Percentiles rank a stretch among this genome's conserved stretches.
Conservation (phyloP, 257 asterid species). For the Nemophila menziesii region DNA sequence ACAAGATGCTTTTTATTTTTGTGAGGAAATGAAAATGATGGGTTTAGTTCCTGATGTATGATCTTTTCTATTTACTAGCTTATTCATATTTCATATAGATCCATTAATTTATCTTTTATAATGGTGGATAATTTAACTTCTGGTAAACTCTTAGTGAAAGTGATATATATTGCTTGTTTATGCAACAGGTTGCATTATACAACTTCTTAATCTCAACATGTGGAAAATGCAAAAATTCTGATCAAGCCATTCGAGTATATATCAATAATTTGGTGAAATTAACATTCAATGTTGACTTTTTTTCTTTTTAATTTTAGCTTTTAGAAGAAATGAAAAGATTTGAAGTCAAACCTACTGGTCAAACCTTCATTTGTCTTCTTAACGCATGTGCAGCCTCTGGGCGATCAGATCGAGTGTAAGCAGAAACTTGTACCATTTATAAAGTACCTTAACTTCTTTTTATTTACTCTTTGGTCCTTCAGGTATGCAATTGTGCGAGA, state of each 20-base stretch:
- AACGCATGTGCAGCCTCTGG: slow-evolving; percentile 89
- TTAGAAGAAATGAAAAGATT: slow-evolving; percentile 83
- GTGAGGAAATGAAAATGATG: slow-evolving; percentile 76
- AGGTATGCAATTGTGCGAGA: no score
- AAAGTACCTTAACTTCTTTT: no score
- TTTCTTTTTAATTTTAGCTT: slow-evolving; percentile 39
- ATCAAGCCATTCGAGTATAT: slow-evolving; percentile 67
- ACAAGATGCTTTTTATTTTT: slow-evolving; percentile 85
- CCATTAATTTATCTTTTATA: no score
- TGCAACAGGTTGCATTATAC: slow-evolving; percentile 61
- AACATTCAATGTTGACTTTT: slow-evolving; percentile 5
- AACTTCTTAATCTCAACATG: slow-evolving; percentile 83
- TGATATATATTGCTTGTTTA: slow-evolving; percentile 1
- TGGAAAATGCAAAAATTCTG: slow-evolving; percentile 81
- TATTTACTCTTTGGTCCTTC: no score
- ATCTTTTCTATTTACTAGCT: slow-evolving; percentile 4
- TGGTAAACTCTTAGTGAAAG: slow-evolving; percentile 23
- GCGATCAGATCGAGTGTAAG: slow-evolving; percentile 91
- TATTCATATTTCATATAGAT: not conserved
- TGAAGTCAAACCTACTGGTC: slow-evolving; percentile 86
- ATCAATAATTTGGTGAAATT: slow-evolving; percentile 17
- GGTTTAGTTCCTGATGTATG: slow-evolving; percentile 93
- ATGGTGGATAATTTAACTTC: no score
- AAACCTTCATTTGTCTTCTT: slow-evolving; percentile 80
- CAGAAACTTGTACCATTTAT: not conserved